Evolutionary conservation across 2,329 filamentous ascomycete species (phyloP).

Genomic region (Albophoma yamanashiensis): DNA sequence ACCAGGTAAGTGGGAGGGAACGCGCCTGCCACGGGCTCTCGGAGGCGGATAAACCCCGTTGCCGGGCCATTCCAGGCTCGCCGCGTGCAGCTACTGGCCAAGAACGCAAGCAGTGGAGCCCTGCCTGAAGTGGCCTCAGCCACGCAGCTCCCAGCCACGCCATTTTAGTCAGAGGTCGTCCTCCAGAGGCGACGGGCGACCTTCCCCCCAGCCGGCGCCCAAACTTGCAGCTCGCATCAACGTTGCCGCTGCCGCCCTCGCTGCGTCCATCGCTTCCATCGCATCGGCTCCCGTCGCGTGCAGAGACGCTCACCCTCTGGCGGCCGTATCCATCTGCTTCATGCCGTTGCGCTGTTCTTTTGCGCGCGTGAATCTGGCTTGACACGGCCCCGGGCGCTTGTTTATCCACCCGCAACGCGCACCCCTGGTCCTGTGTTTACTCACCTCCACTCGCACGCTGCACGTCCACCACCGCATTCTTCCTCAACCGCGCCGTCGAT

Average conservation of each 20-base stretch:
- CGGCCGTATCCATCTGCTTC: conserved; percentile 14
- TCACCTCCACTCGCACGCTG: conserved; percentile 13
- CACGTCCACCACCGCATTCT: conserved; percentile 2
- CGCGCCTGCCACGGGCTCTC: background rate
- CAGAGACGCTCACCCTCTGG: conserved; percentile 7
- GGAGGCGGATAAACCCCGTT: background rate
- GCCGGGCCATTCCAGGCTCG: background rate
- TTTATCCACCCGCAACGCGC: conserved; percentile 19
- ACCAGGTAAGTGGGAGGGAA: too few species aligned
- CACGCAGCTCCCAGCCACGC: conserved; percentile 23
- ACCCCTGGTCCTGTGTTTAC: conserved; percentile 19
- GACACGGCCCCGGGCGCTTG: conserved; percentile 19
- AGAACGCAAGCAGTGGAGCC: conserved; percentile 1
- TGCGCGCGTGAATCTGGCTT: conserved; percentile 17
- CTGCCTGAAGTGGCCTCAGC: background rate
- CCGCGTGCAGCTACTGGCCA: conserved; percentile 4
- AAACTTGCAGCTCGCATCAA: conserved; percentile 9
- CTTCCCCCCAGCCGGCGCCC: conserved; percentile 7
- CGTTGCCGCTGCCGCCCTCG: conserved; percentile 5
- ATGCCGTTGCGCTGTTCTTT: conserved; percentile 16
- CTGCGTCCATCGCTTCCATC: conserved; percentile 7
- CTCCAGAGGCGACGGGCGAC: conserved; percentile 6
- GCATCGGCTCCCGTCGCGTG: conserved; percentile 14
- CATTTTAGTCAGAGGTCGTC: conserved; percentile 17
- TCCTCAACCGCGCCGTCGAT: conserved; percentile 2